phyloP scores from a whole-genome alignment of 2,329 filamentous ascomycete species.

The Penicillium sp. region DNA sequence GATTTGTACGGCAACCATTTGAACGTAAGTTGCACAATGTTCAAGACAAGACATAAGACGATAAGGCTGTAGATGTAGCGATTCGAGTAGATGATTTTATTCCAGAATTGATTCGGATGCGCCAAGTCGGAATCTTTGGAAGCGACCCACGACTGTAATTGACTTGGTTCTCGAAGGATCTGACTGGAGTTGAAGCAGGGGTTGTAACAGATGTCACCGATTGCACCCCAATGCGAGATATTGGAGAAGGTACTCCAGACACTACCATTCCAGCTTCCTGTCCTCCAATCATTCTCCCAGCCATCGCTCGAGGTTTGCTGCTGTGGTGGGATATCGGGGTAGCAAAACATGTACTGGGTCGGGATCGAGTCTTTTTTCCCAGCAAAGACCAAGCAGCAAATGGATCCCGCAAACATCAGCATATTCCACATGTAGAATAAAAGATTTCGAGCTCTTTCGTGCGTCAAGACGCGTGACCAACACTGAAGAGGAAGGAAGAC shows the following conservation, averaged over 20 bases:
- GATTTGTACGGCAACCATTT: conserved; percentile 24
- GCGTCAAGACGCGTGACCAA: conserved; percentile 30
- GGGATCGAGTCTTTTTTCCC: conserved; percentile 14
- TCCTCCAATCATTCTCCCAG: conserved; percentile 25
- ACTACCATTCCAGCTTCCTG: conserved; percentile 30
- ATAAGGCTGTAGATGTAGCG: conserved; percentile 32
- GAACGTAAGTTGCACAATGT: conserved; percentile 23
- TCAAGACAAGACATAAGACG: conserved; percentile 24
- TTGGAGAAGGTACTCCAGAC: conserved; percentile 30
- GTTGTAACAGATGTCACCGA: conserved; percentile 32
- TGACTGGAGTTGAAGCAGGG: conserved; percentile 33
- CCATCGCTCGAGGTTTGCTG: conserved; percentile 24
- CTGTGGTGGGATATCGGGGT: conserved; percentile 24
- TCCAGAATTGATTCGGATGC: conserved; percentile 14
- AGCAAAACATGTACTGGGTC: conserved; percentile 34
- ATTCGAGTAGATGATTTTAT: conserved; percentile 20
- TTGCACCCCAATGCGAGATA: conserved; percentile 13
- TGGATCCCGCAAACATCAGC: conserved; percentile 31
- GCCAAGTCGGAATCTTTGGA: conserved; percentile 3
- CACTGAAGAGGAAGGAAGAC: conserved; percentile 35
- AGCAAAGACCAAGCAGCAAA: conserved; percentile 29
- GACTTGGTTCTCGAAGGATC: conserved; percentile 22
- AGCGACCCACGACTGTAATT: conserved; percentile 17
- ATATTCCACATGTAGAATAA: conserved; percentile 32
- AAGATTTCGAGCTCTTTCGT: conserved; percentile 27